Percentiles rank a stretch among this genome's conserved stretches.
phyloP scores from a whole-genome alignment of 176 grass and related monocot species.

The Oryza meridionalis region DNA sequence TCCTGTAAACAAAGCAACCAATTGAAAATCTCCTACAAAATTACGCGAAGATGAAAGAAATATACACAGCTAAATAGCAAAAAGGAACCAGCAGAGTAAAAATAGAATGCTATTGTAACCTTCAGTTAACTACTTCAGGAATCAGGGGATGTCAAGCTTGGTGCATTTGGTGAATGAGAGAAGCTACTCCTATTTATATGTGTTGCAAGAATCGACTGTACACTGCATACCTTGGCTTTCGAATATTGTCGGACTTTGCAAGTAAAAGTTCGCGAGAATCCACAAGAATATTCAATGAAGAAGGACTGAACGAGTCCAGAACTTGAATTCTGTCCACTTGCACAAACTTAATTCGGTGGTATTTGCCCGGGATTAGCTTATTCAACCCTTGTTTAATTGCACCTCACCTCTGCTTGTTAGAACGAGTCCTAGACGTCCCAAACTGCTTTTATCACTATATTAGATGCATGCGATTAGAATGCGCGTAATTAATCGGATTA shows the following conservation, averaged over 20 bases:
- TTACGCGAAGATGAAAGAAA: background rate
- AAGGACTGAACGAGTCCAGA: slow-evolving; percentile 6
- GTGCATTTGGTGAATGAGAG: background rate
- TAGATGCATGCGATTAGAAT: background rate
- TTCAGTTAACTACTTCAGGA: background rate
- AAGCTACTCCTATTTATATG: slow-evolving; percentile 31
- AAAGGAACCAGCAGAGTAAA: background rate
- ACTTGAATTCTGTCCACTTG: slow-evolving; percentile 14
- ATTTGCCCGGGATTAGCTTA: background rate
- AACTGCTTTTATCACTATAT: background rate
- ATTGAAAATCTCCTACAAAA: background rate
- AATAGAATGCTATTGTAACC: background rate
- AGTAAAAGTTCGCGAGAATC: slow-evolving; percentile 18
- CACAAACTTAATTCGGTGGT: background rate
- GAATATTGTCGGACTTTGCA: slow-evolving; percentile 4
- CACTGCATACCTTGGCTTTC: background rate
- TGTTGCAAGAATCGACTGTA: background rate
- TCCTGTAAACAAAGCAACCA: background rate
- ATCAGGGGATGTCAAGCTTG: background rate
- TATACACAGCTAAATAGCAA: background rate
- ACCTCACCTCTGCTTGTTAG: background rate
- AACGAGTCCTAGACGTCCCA: slow-evolving; percentile 23
- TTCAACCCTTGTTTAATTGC: background rate
- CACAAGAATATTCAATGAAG: slow-evolving; percentile 25
- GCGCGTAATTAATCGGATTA: background rate